phyloP scores from a whole-genome alignment of 2,329 filamentous ascomycete genomes.

The Epicoccum sorghinum region DNA sequence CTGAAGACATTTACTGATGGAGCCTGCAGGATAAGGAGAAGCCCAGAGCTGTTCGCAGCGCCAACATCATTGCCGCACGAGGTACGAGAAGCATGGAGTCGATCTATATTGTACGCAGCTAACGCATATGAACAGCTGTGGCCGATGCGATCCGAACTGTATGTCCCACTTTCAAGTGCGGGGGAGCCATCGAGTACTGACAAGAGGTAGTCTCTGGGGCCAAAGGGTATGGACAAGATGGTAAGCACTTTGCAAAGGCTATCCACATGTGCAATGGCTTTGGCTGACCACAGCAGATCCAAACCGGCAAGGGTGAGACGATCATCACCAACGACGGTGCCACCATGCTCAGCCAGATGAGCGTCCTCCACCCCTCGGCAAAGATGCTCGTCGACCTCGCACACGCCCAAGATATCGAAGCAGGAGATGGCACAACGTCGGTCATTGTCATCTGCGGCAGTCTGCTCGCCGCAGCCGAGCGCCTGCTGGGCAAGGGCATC shows the following conservation, averaged over 20 bases:
- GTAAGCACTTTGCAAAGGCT: slow-evolving; percentile 22
- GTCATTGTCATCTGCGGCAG: slow-evolving; percentile 98
- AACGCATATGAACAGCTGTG: slow-evolving; percentile 67
- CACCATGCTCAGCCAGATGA: slow-evolving; percentile 99
- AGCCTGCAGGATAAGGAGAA: slow-evolving; percentile 82
- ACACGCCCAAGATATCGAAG: slow-evolving; percentile 96
- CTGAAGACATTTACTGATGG: slow-evolving; percentile 49
- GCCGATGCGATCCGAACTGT: slow-evolving; percentile 94
- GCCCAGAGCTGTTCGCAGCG: slow-evolving; percentile 93
- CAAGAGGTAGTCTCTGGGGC: slow-evolving; percentile 73
- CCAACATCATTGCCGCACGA: slow-evolving; percentile 97
- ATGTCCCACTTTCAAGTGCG: slow-evolving; percentile 41
- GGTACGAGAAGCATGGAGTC: slow-evolving; percentile 60
- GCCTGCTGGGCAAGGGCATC: slow-evolving; percentile 85
- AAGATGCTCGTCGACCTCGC: slow-evolving; percentile 99
- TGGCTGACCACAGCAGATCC: slow-evolving; percentile 60
- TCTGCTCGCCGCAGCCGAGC: slow-evolving; percentile 90
- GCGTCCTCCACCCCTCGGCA: slow-evolving; percentile 98
- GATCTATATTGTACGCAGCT: slow-evolving; percentile 27
- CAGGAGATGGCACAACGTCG: slow-evolving; percentile 96
- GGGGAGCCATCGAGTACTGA: slow-evolving; percentile 33
- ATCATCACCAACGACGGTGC: slow-evolving; percentile 99
- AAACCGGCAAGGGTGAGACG: slow-evolving; percentile 93
- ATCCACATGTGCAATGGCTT: slow-evolving; percentile 33
- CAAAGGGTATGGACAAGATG: slow-evolving; percentile 99